Percentiles rank a stretch among this genome's conserved stretches.
These are phyloP conservation scores for Penicillium sp. DNA, from an alignment of 2,329 filamentous ascomycete genomes.

Conservation along the genomic window DNA sequence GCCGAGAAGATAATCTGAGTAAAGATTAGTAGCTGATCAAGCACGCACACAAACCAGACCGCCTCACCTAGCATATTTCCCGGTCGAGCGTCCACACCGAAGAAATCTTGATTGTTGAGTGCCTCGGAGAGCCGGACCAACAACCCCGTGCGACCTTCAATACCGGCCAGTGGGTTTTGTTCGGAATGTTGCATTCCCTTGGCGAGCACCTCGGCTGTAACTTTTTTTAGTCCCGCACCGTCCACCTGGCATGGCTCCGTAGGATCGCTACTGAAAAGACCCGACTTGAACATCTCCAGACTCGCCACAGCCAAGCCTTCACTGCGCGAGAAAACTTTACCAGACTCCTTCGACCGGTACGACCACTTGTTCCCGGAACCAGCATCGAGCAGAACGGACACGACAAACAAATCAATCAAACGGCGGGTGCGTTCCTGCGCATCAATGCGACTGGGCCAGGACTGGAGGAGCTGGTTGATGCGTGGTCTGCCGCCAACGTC, in stretches of 20 bases:
- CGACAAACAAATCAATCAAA: constrained; percentile 61
- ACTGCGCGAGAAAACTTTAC: constrained; percentile 75
- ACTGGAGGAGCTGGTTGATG: constrained; percentile 48
- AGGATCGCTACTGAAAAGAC: constrained; percentile 79
- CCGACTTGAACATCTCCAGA: constrained; percentile 90
- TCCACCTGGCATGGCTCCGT: constrained; percentile 87
- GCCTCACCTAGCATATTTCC: constrained; percentile 86
- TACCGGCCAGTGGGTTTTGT: constrained; percentile 75
- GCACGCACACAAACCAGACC: background rate
- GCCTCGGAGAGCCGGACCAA: constrained; percentile 73
- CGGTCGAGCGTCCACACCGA: constrained; percentile 77
- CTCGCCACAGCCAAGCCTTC: constrained; percentile 79
- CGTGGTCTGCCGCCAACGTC: constrained; percentile 57
- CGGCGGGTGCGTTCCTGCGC: constrained; percentile 53
- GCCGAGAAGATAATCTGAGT: constrained; percentile 79
- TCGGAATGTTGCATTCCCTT: constrained; percentile 81
- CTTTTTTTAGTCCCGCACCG: constrained; percentile 68
- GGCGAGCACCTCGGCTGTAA: constrained; percentile 72
- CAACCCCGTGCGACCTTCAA: constrained; percentile 79
- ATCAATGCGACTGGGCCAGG: constrained; percentile 51
- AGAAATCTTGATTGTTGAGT: constrained; percentile 75
- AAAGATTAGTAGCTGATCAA: constrained; percentile 2
- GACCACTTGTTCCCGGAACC: constrained; percentile 88
- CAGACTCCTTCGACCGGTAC: constrained; percentile 88
- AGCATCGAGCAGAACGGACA: constrained; percentile 61